phyloP scores from a whole-genome alignment of 306 rosid species.

The Biancaea sappan region DNA sequence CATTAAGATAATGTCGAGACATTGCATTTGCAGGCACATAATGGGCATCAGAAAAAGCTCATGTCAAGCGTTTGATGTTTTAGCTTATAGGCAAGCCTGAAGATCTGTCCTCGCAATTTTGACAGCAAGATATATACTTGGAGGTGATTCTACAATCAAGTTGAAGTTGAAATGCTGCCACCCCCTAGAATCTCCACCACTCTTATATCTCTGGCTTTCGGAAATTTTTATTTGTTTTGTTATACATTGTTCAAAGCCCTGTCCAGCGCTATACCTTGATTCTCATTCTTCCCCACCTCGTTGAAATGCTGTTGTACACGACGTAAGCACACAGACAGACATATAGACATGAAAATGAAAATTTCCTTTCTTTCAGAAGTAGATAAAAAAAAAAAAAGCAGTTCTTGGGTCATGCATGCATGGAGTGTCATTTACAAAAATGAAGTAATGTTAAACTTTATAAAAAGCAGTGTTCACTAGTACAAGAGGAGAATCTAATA shows the following conservation, averaged over 20 bases:
- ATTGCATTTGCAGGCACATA: constrained; percentile 12
- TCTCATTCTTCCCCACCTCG: not conserved
- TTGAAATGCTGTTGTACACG: not conserved
- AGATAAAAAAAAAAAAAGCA: no score
- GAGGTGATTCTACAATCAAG: not conserved
- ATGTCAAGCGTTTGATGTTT: constrained; percentile 17
- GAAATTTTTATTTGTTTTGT: not conserved
- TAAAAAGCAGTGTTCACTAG: no score
- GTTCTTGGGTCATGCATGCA: no score
- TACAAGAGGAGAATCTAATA: no score
- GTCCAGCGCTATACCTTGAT: not conserved
- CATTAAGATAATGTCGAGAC: constrained; percentile 14
- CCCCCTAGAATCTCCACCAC: not conserved
- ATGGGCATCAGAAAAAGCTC: constrained; percentile 31
- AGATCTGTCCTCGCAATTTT: constrained; percentile 59
- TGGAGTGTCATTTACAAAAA: not conserved
- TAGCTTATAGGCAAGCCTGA: constrained; percentile 30
- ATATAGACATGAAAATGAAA: not conserved
- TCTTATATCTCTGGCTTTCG: not conserved
- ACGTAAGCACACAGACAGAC: not conserved
- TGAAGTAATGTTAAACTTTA: no score
- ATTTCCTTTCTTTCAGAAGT: constrained; percentile 6
- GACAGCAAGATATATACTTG: constrained; percentile 38
- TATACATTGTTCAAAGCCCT: not conserved
- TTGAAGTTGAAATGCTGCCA: constrained; percentile 32